Base-by-base conservation (phyloP, 2,329 filamentous ascomycete genomes). In the Dothideomycetes sp. region DNA sequence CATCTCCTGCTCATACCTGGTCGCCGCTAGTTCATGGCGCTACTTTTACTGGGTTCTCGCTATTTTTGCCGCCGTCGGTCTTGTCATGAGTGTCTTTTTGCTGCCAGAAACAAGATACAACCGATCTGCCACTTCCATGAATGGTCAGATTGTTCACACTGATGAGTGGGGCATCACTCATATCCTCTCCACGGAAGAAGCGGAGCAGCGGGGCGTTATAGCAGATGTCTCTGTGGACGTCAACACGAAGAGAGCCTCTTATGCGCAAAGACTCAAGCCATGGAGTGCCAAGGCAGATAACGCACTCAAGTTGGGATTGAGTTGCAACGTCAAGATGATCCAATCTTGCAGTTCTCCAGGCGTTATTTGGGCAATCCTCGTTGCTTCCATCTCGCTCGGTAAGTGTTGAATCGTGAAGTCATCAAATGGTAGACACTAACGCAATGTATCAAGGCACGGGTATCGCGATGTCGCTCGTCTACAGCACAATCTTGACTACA, bases 41-140 rank as follows among this genome's bases (percentile, higher is more conserved):
- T 67, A 62, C 59, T 65, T 62, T 47, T 67, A 65, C 34, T 63
- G 59, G 58, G 53, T 65, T 1, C 61, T 61, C 15, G 55, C 53
- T 8, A 60, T 62, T 28, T 53, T 62, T 4, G 48, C 58, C 7
- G 59, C 49, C 7, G 37, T 57, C 5, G 60, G 61, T 1, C 48
- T 64, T 7, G 33, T 70, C 45, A 39, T 66, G 17, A 48, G 61
- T 43, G 33, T 65, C 49, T 55, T 66, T 46, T 41, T 59, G 41
- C 49, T 62, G 40, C 58, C 69, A 44, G 58, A 73, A 57, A 57
- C 64, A 0, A 51, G 53, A 15, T 66, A 60, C 44, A 45, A 55
- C n/a, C 58, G 63, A 1, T 55, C 55, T 0, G 51, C 59, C 0
- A 52, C 56, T n/a, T 50, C 52, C 2, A 18, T 62, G 9, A 53